Evolutionary conservation across 2,329 filamentous ascomycete genomes (phyloP), one percentile per base, ranked within the genome.

Genomic region (Botrytis fabae): DNA sequence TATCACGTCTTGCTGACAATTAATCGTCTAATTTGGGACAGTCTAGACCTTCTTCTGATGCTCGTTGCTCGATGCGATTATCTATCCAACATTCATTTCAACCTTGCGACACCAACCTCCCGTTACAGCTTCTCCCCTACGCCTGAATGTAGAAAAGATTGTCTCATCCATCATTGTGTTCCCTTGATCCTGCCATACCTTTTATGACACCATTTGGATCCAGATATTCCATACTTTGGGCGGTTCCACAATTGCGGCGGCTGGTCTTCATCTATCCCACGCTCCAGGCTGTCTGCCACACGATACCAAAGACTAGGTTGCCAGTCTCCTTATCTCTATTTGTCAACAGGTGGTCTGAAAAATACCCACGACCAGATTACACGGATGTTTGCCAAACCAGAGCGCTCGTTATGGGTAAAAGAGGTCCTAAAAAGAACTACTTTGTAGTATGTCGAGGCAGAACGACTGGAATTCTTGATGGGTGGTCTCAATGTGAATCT

Each of bases 391-490:
- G 14, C 4, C 38, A 6, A 63, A 22, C 5, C 16, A 40, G 25
- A 51, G 12, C 4, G 16, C 46, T 28, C 25, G 16, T 14, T 3
- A 68, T 68, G 65, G 65, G 48, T 57, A 60, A 8, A 70, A 74
- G 22, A 18, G 65, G 64, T 2, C 32, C 64, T 1, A 66, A 44
- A 32, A 74, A 75, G 64, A 57, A 38, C n/a, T 71, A 73, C 32
- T 75, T 74, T 59, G 70, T 75, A 60, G 71, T 75, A 40, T 75
- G 73, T 32, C 66, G 54, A 9, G 76, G 75, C 12, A 69, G 74
- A 57, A 68, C 46, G 10, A 70, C 74, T 12, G 77, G 77, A 32
- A 62, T 78, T 14, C 76, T 73, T 32, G 2, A 61, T 10, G 54
- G 68, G 5, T 75, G 74, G 76, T 25, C 61, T 18, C 70, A 76